phyloP scores from a whole-genome alignment of 345 rosid species.

The Garcia nutans region DNA sequence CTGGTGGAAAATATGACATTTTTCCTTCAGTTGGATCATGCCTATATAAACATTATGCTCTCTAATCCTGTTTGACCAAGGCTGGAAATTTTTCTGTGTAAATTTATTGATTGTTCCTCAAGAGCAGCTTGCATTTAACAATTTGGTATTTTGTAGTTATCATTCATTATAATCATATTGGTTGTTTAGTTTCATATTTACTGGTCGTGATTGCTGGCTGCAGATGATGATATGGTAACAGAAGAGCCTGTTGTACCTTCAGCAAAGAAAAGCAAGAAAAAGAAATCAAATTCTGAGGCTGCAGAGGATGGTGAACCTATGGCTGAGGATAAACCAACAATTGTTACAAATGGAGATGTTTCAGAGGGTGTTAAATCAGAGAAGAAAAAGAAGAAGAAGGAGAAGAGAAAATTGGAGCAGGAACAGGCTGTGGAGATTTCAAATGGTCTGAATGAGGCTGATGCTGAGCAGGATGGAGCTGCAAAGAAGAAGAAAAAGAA shows the following conservation, averaged over 20 bases:
- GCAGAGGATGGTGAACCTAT: conserved; percentile 37
- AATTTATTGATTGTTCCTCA: not conserved
- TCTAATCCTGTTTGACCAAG: not conserved
- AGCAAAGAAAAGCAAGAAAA: conserved; percentile 59
- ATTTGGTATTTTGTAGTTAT: not conserved
- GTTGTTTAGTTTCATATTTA: not conserved
- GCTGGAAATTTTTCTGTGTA: not conserved
- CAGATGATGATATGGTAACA: conserved; percentile 42
- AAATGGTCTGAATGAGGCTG: conserved; percentile 13
- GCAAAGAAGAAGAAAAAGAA: conserved; percentile 40
- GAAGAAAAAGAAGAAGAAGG: conserved; percentile 52
- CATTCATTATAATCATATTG: not conserved
- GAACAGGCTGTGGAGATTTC: conserved; percentile 20
- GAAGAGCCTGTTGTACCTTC: conserved; percentile 52
- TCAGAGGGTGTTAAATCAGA: conserved; percentile 47
- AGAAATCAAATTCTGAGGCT: conserved; percentile 45
- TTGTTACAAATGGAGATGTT: conserved; percentile 36
- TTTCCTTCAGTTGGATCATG: not conserved
- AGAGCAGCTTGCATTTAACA: not conserved
- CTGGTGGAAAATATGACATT: not conserved
- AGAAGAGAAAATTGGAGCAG: conserved; percentile 45
- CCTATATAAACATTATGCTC: not conserved
- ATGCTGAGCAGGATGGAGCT: conserved; percentile 2
- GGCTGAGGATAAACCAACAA: conserved; percentile 33
- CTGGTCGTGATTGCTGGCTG: not conserved